Percentiles rank a stretch among this genome's conserved stretches.
phyloP scores from a whole-genome alignment of 1,284 basidiomycete genomes.

The Clitocybe nebularis region DNA sequence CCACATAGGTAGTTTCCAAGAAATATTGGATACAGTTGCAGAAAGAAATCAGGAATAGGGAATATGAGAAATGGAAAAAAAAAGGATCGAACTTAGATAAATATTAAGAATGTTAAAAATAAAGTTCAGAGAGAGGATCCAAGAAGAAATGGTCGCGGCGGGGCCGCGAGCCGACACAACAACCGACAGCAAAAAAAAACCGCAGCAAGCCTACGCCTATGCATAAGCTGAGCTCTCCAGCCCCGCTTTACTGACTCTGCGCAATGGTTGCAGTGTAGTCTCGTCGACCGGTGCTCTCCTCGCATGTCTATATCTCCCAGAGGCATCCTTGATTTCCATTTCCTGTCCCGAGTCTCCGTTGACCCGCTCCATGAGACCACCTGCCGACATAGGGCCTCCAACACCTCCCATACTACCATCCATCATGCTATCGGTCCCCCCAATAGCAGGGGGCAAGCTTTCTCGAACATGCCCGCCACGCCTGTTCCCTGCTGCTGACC shows the following conservation, averaged over 20 bases:
- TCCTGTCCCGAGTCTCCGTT: slow-evolving; percentile 69
- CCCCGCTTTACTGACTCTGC: slow-evolving; percentile 86
- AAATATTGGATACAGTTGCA: too few relatives aligned
- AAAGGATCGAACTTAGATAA: too few relatives aligned
- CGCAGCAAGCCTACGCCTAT: slow-evolving; percentile 1
- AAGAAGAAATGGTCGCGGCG: neutral
- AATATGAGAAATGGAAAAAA: too few relatives aligned
- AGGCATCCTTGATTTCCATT: slow-evolving; percentile 79
- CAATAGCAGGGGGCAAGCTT: slow-evolving; percentile 59
- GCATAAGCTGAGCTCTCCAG: slow-evolving; percentile 55
- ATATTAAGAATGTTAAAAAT: too few relatives aligned
- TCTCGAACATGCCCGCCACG: slow-evolving; percentile 65
- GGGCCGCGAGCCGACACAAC: too few relatives aligned
- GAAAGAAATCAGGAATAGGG: too few relatives aligned
- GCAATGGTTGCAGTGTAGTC: slow-evolving; percentile 78
- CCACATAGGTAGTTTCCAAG: too few relatives aligned
- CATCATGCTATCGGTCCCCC: slow-evolving; percentile 16
- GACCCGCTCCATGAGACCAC: slow-evolving; percentile 32
- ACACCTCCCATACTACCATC: slow-evolving; percentile 13
- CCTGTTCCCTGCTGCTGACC: slow-evolving; percentile 38
- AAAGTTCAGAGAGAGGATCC: too few relatives aligned
- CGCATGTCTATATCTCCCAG: slow-evolving; percentile 81
- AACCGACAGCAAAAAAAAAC: neutral
- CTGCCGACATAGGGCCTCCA: slow-evolving; percentile 35
- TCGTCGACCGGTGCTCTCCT: slow-evolving; percentile 82